These are phyloP conservation scores for Hepatocystis sp. DNA, from an alignment of 169 alveolate genomes.

Conservation along the genomic window DNA sequence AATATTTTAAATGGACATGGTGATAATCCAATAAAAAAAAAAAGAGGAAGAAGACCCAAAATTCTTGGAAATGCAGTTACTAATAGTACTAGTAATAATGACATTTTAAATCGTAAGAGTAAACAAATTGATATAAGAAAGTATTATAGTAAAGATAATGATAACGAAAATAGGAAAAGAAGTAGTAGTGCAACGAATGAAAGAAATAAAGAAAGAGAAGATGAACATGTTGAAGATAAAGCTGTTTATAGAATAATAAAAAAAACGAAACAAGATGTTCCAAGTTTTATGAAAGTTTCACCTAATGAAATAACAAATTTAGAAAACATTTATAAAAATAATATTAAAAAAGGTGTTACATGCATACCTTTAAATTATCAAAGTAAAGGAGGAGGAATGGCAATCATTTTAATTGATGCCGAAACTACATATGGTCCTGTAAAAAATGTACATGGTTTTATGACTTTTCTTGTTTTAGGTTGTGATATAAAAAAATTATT, in stretches of 20 bases:
- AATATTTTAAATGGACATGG: no score
- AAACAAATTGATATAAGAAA: slow-evolving; percentile 23
- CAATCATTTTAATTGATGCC: slow-evolving; percentile 62
- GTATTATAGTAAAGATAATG: slow-evolving; percentile 57
- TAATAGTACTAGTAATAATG: neutral
- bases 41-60: no score
- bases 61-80: no score
- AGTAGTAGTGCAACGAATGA: slow-evolving; percentile 8
- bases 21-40: no score
- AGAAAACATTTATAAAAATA: slow-evolving; percentile 70
- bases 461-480: slow-evolving; percentile 76
- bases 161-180: slow-evolving; percentile 31
- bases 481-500: slow-evolving; percentile 59
- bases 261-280: slow-evolving; percentile 38
- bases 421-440: slow-evolving; percentile 75
- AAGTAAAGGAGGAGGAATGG: slow-evolving; percentile 77
- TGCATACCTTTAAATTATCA: slow-evolving; percentile 78
- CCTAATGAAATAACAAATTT: slow-evolving; percentile 68
- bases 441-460: slow-evolving; percentile 70
- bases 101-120: neutral
- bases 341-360: slow-evolving; percentile 73
- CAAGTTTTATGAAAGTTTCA: slow-evolving; percentile 55
- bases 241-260: slow-evolving; percentile 62
- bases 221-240: slow-evolving; percentile 40
- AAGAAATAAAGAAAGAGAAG: slow-evolving; percentile 31